phyloP scores from a whole-genome alignment of 169 alveolate genomes.

The Pseudocohnilembus persalinus region DNA sequence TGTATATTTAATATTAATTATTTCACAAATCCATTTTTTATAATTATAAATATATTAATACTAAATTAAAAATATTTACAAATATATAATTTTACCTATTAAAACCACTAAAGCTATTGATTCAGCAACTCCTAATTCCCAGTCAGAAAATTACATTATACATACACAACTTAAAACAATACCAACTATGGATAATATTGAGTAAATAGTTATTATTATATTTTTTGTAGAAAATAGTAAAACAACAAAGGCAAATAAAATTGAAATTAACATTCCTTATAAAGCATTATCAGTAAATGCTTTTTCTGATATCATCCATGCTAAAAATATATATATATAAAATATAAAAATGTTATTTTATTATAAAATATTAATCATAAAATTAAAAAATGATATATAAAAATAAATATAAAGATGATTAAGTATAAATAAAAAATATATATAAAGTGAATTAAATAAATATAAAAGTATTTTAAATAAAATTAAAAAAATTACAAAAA shows the following conservation, averaged over 20 bases:
- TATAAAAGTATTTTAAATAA: too few species aligned
- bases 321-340: background rate
- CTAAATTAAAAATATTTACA: too few species aligned
- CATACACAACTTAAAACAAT: slow-evolving; percentile 28
- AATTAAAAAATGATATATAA: too few species aligned
- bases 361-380: too few species aligned
- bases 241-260: background rate
- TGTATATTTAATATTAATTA: too few species aligned
- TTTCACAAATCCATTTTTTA: too few species aligned
- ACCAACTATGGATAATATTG: slow-evolving; percentile 21
- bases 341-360: too few species aligned
- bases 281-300: background rate
- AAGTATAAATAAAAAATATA: too few species aligned
- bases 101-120: slow-evolving; percentile 26
- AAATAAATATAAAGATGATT: too few species aligned
- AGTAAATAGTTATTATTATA: slow-evolving; percentile 4
- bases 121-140: slow-evolving; percentile 45
- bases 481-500: background rate
- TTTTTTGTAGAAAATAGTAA: slow-evolving; percentile 19
- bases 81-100: background rate
- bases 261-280: background rate
- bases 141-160: slow-evolving; percentile 27
- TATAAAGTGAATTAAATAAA: too few species aligned
- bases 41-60: too few species aligned
- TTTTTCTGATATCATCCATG: background rate